A percentile compares a stretch with the other conserved stretches of the same genome.
phyloP scores from a whole-genome alignment of 495 filamentous ascomycete species.

The Aspergillus bridgeri region DNA sequence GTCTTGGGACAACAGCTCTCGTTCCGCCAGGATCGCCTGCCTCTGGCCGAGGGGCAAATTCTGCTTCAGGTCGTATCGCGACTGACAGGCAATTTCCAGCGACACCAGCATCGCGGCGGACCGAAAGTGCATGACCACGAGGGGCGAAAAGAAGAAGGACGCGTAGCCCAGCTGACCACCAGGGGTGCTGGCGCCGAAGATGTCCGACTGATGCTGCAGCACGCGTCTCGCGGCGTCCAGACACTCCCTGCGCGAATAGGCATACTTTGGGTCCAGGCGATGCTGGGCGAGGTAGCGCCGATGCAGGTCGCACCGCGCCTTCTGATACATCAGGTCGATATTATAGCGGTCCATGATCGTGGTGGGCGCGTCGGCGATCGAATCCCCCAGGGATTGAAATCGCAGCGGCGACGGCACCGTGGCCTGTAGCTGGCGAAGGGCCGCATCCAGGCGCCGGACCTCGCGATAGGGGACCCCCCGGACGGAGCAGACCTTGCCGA shows the following conservation, averaged over 20 bases:
- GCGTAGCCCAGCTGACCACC: constrained; percentile 42
- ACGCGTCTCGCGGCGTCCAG: constrained; percentile 73
- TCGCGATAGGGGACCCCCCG: constrained; percentile 62
- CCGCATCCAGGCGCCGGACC: constrained; percentile 41
- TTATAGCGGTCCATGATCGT: constrained; percentile 78
- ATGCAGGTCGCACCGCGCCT: constrained; percentile 74
- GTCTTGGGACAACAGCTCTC: background rate
- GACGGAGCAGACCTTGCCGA: constrained; percentile 31
- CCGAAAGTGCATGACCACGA: constrained; percentile 15
- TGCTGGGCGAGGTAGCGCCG: constrained; percentile 70
- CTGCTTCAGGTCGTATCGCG: constrained; percentile 18
- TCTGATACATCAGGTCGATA: constrained; percentile 74
- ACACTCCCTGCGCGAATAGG: constrained; percentile 69
- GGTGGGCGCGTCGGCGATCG: constrained; percentile 65
- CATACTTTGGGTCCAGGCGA: constrained; percentile 63
- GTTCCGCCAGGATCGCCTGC: background rate
- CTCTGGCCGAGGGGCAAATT: constrained; percentile 1
- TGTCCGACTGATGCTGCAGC: constrained; percentile 64
- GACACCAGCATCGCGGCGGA: constrained; percentile 22
- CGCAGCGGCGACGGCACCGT: constrained; percentile 35
- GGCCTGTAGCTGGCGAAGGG: background rate
- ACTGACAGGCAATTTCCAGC: constrained; percentile 21
- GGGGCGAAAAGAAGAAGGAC: constrained; percentile 22
- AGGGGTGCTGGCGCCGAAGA: constrained; percentile 67
- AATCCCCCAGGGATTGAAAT: constrained; percentile 62